Percentiles rank a stretch among this genome's conserved stretches.
phyloP scores from a whole-genome alignment of 805 yeast species.

The Metschnikowia corniflorae region DNA sequence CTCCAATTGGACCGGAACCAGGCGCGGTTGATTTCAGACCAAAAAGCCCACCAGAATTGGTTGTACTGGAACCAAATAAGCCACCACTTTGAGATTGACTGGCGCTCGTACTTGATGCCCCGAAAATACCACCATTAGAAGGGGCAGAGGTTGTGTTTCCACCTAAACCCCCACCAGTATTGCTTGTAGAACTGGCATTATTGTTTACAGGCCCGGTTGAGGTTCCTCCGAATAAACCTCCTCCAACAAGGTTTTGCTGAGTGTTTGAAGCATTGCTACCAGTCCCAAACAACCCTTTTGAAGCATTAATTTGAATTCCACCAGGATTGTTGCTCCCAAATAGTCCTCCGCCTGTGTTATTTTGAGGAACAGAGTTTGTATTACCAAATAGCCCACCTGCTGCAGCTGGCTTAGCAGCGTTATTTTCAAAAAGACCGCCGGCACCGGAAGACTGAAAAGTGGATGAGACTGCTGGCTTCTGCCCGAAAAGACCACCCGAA shows the following conservation, averaged over 20 bases:
- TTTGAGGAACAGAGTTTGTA: neutral
- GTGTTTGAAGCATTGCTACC: constrained; percentile 5
- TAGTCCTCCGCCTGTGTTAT: constrained; percentile 1
- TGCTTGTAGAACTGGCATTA: neutral
- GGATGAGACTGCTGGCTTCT: constrained; percentile 8
- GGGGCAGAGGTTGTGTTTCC: constrained; percentile 1
- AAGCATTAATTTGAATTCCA: neutral
- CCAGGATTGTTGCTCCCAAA: constrained; percentile 1
- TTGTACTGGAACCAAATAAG: constrained; percentile 21
- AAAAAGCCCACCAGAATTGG: constrained; percentile 22
- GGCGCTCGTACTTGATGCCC: constrained; percentile 7
- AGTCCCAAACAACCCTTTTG: constrained; percentile 13
- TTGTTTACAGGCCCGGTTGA: constrained; percentile 1
- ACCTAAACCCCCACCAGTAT: constrained; percentile 9
- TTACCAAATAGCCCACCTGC: constrained; percentile 1
- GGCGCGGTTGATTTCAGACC: constrained; percentile 21
- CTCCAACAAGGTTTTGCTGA: constrained; percentile 5
- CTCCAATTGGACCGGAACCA: constrained; percentile 25
- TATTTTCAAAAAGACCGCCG: constrained; percentile 14
- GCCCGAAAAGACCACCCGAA: constrained; percentile 13
- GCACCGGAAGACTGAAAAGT: constrained; percentile 2
- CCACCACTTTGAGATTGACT: constrained; percentile 19
- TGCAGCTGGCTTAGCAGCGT: constrained; percentile 1
- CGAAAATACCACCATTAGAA: constrained; percentile 15
- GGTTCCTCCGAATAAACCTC: constrained; percentile 14